Conservation (phyloP, 371 early-diverging fungal species). For the Apophysomyces ossiformis region DNA sequence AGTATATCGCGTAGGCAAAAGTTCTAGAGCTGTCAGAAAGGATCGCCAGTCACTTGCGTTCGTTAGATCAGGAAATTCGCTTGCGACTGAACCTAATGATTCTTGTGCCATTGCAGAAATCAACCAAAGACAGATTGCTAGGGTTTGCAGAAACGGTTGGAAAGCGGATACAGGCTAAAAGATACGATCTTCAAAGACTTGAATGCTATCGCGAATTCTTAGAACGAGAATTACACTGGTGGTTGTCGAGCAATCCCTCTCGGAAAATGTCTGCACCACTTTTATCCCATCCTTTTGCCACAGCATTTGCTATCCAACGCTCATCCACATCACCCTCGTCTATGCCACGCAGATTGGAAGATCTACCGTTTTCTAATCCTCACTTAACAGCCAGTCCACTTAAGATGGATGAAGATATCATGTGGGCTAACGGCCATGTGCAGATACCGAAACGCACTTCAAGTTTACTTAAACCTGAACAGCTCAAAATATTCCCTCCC, state of each 20-base stretch:
- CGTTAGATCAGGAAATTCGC: conserved; percentile 56
- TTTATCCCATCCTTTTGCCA: conserved; percentile 7
- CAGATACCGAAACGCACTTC: conserved; percentile 3
- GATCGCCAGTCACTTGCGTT: conserved; percentile 44
- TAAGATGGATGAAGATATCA: conserved; percentile 14
- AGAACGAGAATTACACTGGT: conserved; percentile 61
- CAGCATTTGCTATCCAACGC: conserved; percentile 9
- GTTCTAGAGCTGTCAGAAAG: conserved; percentile 26
- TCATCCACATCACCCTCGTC: conserved; percentile 14
- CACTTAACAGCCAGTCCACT: conserved; percentile 13
- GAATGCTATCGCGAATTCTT: conserved; percentile 76
- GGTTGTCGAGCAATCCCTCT: conserved; percentile 16
- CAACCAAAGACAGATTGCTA: conserved; percentile 64
- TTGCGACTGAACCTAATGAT: conserved; percentile 67
- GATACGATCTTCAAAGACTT: conserved; percentile 63
- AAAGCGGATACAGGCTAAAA: conserved; percentile 55
- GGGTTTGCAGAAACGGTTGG: conserved; percentile 61
- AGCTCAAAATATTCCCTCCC: not conserved
- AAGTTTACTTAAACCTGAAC: conserved; percentile 2
- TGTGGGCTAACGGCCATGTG: not conserved
- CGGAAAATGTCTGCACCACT: conserved; percentile 21
- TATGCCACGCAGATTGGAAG: not conserved
- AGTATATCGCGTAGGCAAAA: conserved; percentile 8
- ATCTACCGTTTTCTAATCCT: not conserved
- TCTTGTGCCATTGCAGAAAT: conserved; percentile 67